Conservation (phyloP, 192 early-diverging fungal species). For the Paraglomus occultum region DNA sequence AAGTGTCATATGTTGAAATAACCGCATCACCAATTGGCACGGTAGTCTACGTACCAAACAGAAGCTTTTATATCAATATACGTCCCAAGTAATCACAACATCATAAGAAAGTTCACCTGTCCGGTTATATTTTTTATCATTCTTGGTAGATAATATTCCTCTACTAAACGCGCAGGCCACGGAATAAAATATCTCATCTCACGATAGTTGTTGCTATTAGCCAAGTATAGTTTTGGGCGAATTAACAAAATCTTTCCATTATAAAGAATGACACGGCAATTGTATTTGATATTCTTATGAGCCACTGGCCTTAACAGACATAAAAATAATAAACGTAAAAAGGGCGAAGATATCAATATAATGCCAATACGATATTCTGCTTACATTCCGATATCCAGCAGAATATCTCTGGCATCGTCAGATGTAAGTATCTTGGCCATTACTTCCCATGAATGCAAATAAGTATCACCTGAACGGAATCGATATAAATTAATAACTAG, state of each 20-base stretch:
- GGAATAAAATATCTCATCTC: slow-evolving; percentile 93
- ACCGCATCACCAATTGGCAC: slow-evolving; percentile 93
- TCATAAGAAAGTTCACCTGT: slow-evolving; percentile 45
- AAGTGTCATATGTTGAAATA: slow-evolving; percentile 78
- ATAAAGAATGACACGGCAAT: slow-evolving; percentile 89
- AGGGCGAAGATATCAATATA: background rate
- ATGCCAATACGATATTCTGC: slow-evolving; percentile 21
- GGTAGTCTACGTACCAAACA: slow-evolving; percentile 39
- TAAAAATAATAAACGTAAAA: slow-evolving; percentile 8
- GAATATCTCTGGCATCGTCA: slow-evolving; percentile 68
- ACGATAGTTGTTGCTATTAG: slow-evolving; percentile 98
- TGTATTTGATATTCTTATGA: slow-evolving; percentile 92
- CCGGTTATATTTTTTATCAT: slow-evolving; percentile 78
- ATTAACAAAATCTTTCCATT: slow-evolving; percentile 87
- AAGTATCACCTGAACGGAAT: slow-evolving; percentile 73
- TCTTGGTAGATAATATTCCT: slow-evolving; percentile 79
- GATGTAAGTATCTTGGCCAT: slow-evolving; percentile 69
- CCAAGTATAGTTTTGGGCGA: slow-evolving; percentile 93
- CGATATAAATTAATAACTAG: background rate
- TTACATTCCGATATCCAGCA: slow-evolving; percentile 95
- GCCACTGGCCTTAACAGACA: slow-evolving; percentile 71
- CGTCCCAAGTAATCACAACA: background rate
- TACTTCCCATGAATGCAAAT: slow-evolving; percentile 92
- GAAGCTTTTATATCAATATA: background rate
- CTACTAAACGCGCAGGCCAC: slow-evolving; percentile 70